A percentile compares a stretch with the other conserved stretches of the same genome.
Conservation (phyloP, 345 rosid species). For the Psidium guajava region DNA sequence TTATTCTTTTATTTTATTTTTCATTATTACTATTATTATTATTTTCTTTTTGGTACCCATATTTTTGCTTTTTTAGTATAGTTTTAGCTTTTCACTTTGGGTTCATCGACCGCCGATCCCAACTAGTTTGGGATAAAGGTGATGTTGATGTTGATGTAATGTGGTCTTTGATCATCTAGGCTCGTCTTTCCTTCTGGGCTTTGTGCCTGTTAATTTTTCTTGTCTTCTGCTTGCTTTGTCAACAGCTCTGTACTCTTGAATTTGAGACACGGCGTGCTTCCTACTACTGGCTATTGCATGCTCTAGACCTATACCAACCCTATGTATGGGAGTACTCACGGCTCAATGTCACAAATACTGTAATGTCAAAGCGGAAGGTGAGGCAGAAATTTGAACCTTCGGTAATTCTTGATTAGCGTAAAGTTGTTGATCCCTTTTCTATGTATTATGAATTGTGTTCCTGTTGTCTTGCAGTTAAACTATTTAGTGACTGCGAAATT, state of each 20-base stretch:
- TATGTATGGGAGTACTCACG: conserved; percentile 98
- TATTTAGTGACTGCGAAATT: conserved; percentile 64
- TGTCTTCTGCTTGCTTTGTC: neutral
- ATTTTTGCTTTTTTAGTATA: too few relatives aligned
- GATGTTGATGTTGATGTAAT: too few relatives aligned
- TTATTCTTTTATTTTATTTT: too few relatives aligned
- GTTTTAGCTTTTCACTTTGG: too few relatives aligned
- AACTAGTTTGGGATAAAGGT: too few relatives aligned
- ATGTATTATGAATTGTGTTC: neutral
- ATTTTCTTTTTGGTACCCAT: too few relatives aligned
- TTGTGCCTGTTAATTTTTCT: neutral
- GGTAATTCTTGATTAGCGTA: neutral
- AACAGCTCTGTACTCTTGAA: conserved; percentile 68
- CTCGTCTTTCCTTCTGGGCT: neutral
- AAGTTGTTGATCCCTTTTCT: neutral
- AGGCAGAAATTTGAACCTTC: neutral
- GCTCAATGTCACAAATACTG: conserved; percentile 80
- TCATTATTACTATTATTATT: too few relatives aligned
- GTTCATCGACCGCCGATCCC: too few relatives aligned
- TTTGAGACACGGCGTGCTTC: conserved; percentile 94
- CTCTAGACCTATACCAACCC: conserved; percentile 75
- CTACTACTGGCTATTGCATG: conserved; percentile 88
- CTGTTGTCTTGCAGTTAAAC: conserved; percentile 49
- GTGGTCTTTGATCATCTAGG: neutral
- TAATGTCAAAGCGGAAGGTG: conserved; percentile 98